Percentiles rank a stretch among this genome's conserved stretches.
Evolutionary conservation across 805 yeast genomes (phyloP).

Genomic region (Starmerella sirachaensis): DNA sequence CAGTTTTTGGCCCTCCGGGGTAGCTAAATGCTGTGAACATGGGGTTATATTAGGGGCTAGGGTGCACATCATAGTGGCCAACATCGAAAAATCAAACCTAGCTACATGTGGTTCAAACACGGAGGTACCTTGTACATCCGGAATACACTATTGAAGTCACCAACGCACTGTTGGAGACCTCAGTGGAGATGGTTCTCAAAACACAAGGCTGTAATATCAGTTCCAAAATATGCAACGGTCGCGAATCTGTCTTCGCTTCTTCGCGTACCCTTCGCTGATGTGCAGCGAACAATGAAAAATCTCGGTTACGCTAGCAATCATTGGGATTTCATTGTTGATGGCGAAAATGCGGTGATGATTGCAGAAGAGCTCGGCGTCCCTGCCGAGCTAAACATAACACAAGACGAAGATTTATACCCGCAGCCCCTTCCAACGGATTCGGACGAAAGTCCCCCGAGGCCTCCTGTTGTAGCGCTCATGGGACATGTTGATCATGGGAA

Average conservation of each 20-base stretch:
- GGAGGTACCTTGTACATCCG: no score
- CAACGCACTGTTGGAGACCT: background rate
- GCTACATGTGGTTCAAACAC: no score
- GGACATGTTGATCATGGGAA: conserved; percentile 99
- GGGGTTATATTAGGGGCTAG: no score
- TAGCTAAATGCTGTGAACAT: no score
- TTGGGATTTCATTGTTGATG: conserved; percentile 70
- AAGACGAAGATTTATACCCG: conserved; percentile 50
- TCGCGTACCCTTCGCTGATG: conserved; percentile 47
- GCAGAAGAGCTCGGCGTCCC: conserved; percentile 82
- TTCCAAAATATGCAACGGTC: conserved; percentile 72
- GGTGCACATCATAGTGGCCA: no score
- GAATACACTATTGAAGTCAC: no score
- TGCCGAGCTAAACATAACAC: conserved; percentile 40
- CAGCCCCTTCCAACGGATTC: conserved; percentile 34
- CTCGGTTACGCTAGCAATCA: conserved; percentile 63
- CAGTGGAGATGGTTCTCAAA: background rate
- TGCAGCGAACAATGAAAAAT: conserved; percentile 45
- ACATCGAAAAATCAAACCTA: no score
- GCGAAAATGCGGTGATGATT: conserved; percentile 72
- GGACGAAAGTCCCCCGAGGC: conserved; percentile 47
- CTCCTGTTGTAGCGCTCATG: conserved; percentile 96
- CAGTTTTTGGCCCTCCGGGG: no score
- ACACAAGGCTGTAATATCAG: background rate
- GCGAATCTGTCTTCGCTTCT: conserved; percentile 65